These are phyloP conservation scores for Retiboletus flavoniger DNA, from an alignment of 1,284 basidiomycete genomes.

Conservation along the genomic window DNA sequence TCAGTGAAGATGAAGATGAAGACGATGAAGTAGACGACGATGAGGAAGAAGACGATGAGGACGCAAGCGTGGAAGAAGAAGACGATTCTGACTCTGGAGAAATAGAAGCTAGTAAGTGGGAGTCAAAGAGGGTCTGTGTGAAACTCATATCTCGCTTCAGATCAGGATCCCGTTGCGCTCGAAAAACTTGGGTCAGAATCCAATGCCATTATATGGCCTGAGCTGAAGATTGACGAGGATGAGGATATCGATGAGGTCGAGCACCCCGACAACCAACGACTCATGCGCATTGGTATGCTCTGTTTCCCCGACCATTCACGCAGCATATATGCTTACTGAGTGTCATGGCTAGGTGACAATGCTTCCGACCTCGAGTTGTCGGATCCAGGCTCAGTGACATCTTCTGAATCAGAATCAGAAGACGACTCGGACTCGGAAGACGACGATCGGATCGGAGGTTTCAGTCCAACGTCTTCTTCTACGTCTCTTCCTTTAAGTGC, in stretches of 20 bases:
- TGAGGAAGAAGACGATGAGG: slow-evolving; percentile 34
- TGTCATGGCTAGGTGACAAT: slow-evolving; percentile 50
- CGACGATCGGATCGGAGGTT: slow-evolving; percentile 32
- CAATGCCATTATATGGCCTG: slow-evolving; percentile 74
- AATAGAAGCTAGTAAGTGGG: slow-evolving; percentile 55
- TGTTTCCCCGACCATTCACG: neutral
- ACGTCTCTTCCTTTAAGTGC: slow-evolving; percentile 38
- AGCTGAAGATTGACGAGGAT: slow-evolving; percentile 51
- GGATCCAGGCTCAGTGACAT: slow-evolving; percentile 54
- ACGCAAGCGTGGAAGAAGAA: slow-evolving; percentile 38
- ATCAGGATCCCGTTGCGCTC: slow-evolving; percentile 40
- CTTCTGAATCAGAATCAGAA: slow-evolving; percentile 35
- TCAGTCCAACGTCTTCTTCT: slow-evolving; percentile 44
- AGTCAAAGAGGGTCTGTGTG: neutral
- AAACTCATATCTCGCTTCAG: slow-evolving; percentile 34
- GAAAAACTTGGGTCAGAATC: slow-evolving; percentile 55
- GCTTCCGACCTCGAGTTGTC: slow-evolving; percentile 58
- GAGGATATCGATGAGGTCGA: slow-evolving; percentile 61
- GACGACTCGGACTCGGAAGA: slow-evolving; percentile 32
- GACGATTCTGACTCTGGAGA: slow-evolving; percentile 65
- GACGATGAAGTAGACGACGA: slow-evolving; percentile 34
- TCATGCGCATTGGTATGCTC: slow-evolving; percentile 65
- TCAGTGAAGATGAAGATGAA: slow-evolving; percentile 35
- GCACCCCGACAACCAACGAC: slow-evolving; percentile 60
- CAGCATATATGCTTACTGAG: slow-evolving; percentile 4